A percentile compares a stretch with the other conserved stretches of the same genome.
Evolutionary conservation across 176 grass and related monocot genomes (phyloP).

Genomic region (Zea luxurians): DNA sequence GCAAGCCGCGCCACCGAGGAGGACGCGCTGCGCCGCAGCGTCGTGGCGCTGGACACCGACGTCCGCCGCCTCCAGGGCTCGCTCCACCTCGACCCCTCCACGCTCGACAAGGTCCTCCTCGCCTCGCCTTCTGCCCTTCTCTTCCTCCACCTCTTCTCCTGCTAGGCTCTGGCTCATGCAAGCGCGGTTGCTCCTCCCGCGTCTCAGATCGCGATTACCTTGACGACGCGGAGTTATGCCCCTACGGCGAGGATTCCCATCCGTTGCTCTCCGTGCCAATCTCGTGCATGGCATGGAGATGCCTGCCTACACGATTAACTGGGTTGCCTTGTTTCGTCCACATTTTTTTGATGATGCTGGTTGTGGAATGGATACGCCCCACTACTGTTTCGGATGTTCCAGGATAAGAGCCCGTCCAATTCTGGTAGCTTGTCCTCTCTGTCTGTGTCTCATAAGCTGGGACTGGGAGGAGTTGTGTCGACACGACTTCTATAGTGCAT

Average conservation of each 20-base stretch:
- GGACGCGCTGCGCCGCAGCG: conserved; percentile 68
- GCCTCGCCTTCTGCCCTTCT: too few relatives aligned
- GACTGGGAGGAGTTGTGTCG: too few relatives aligned
- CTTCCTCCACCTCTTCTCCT: too few relatives aligned
- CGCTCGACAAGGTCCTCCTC: conserved; percentile 54
- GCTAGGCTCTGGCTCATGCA: neutral
- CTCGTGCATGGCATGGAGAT: neutral
- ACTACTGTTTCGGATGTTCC: neutral
- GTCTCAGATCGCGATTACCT: conserved; percentile 19
- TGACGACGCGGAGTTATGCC: neutral
- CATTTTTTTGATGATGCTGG: neutral
- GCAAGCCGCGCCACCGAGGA: conserved; percentile 53
- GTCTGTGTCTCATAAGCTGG: neutral
- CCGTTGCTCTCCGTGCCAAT: neutral
- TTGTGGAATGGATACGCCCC: neutral
- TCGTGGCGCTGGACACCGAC: conserved; percentile 63
- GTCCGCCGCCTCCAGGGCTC: conserved; percentile 56
- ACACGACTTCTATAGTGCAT: too few relatives aligned
- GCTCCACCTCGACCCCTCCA: conserved; percentile 38
- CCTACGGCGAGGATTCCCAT: neutral
- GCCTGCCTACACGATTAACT: neutral
- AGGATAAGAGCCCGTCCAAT: neutral
- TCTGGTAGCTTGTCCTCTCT: neutral
- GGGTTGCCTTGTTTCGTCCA: neutral
- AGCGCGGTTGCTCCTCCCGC: neutral